phyloP scores from a whole-genome alignment of 805 yeast species.

The Starmerella sirachaensis region DNA sequence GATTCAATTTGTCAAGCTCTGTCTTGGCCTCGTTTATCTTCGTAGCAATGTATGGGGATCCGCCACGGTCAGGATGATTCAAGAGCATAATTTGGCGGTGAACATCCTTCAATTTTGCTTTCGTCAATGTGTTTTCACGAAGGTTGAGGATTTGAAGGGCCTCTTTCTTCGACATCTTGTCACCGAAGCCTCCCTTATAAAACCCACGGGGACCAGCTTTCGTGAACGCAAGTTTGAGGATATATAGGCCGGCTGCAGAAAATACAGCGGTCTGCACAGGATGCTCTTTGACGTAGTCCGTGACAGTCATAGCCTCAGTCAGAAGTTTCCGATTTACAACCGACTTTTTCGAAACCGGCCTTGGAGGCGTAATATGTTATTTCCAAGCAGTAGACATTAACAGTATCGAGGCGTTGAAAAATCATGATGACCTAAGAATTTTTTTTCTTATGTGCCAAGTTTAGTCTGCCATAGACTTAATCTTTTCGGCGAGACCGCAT shows the following conservation, averaged over 20 bases:
- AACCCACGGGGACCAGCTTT: constrained; percentile 53
- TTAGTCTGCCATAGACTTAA: neutral
- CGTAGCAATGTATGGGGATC: constrained; percentile 68
- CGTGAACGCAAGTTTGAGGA: constrained; percentile 24
- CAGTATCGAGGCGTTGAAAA: no score
- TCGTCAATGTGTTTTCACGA: constrained; percentile 31
- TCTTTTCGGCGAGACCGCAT: neutral
- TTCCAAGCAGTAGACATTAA: no score
- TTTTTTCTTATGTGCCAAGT: neutral
- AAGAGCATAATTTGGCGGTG: constrained; percentile 68
- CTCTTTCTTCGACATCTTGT: constrained; percentile 81
- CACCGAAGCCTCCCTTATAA: constrained; percentile 78
- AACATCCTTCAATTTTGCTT: constrained; percentile 44
- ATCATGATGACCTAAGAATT: no score
- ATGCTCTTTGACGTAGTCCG: constrained; percentile 37
- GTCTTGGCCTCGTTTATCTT: constrained; percentile 82
- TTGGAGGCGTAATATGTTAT: no score
- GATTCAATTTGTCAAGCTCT: constrained; percentile 45
- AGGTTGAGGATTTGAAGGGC: constrained; percentile 75
- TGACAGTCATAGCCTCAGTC: constrained; percentile 19
- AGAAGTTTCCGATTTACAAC: no score
- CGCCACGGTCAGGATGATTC: constrained; percentile 86
- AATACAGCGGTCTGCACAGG: constrained; percentile 67
- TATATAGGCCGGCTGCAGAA: constrained; percentile 40
- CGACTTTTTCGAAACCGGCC: no score